These are phyloP conservation scores for Phytophthora pisi DNA, from an alignment of 352 stramenopile species.

Conservation along the genomic window DNA sequence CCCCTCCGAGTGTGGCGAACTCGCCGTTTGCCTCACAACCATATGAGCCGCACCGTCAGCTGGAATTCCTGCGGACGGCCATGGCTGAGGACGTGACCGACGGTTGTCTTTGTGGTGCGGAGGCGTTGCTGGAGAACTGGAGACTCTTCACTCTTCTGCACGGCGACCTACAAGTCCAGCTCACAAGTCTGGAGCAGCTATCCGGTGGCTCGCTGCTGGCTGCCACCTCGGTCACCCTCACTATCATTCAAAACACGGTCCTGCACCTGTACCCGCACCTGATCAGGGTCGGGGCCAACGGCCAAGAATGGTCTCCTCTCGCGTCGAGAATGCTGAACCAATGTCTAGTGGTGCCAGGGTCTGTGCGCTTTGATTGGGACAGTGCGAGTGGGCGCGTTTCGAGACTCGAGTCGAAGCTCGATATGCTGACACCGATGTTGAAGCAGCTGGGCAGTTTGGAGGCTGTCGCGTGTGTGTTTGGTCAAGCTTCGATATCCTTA, in stretches of 20 bases:
- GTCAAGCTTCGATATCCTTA: not conserved
- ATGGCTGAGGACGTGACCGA: constrained; percentile 18
- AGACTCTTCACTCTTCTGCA: constrained; percentile 13
- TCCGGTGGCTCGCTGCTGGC: constrained; percentile 3
- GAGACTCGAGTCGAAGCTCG: constrained; percentile 12
- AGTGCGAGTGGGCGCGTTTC: not conserved
- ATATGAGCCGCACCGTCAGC: not conserved
- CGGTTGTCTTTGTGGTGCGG: constrained; percentile 1
- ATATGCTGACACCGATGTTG: constrained; percentile 15
- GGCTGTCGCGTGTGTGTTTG: constrained; percentile 17
- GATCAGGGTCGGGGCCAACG: not conserved
- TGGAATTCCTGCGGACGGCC: constrained; percentile 8
- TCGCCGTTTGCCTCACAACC: not conserved
- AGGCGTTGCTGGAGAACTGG: constrained; percentile 18
- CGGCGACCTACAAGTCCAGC: constrained; percentile 3
- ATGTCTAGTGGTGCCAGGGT: not conserved
- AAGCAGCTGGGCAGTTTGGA: constrained; percentile 14
- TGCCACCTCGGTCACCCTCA: constrained; percentile 1
- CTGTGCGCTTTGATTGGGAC: constrained; percentile 21
- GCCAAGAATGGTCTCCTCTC: not conserved
- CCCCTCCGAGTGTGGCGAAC: not conserved
- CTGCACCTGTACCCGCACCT: constrained; percentile 12
- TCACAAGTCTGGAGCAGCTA: constrained; percentile 8
- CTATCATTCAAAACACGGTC: constrained; percentile 19
- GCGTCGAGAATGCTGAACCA: constrained; percentile 7